Evolutionary conservation across 1,284 basidiomycete genomes (phyloP).

Genomic region (Cryptococcus deneoformans): DNA sequence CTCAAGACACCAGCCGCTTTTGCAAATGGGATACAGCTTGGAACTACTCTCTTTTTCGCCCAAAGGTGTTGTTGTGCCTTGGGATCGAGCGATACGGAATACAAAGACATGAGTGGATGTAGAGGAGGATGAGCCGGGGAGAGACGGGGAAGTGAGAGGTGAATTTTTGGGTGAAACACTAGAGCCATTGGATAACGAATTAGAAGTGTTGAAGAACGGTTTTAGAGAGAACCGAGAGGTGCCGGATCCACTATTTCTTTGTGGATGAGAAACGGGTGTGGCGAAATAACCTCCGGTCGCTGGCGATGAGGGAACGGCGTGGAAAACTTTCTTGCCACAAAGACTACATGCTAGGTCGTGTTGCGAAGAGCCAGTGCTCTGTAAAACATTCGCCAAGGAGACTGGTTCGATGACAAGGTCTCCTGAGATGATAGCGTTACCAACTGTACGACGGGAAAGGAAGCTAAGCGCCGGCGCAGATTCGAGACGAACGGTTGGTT

Average conservation of each 20-base stretch:
- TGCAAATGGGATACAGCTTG: conserved; percentile 66
- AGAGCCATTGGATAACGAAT: conserved; percentile 26
- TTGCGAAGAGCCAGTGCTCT: conserved; percentile 23
- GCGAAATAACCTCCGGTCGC: conserved; percentile 26
- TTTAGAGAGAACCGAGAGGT: conserved; percentile 42
- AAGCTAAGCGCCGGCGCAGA: conserved; percentile 92
- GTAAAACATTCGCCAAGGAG: conserved; percentile 23
- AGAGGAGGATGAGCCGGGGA: conserved; percentile 1
- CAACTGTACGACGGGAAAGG: conserved; percentile 83
- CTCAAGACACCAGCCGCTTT: conserved; percentile 55
- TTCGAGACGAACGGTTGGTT: conserved; percentile 88
- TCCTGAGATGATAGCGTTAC: conserved; percentile 80
- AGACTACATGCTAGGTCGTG: conserved; percentile 60
- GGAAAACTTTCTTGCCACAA: conserved; percentile 59
- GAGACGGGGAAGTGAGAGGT: conserved; percentile 28
- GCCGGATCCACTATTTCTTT: background rate
- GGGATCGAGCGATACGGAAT: conserved; percentile 44
- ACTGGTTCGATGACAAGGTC: conserved; percentile 89
- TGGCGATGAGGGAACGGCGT: conserved; percentile 16
- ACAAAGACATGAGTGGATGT: conserved; percentile 42
- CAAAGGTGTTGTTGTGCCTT: conserved; percentile 16
- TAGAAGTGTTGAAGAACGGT: conserved; percentile 37
- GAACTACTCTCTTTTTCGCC: conserved; percentile 37
- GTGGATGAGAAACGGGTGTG: conserved; percentile 27
- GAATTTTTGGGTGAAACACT: conserved; percentile 26